Evolutionary conservation across 768 basidiomycete species (phyloP), one percentile per base, ranked within the genome.

Genomic region (button mushroom (Agaricus bisporus)): DNA sequence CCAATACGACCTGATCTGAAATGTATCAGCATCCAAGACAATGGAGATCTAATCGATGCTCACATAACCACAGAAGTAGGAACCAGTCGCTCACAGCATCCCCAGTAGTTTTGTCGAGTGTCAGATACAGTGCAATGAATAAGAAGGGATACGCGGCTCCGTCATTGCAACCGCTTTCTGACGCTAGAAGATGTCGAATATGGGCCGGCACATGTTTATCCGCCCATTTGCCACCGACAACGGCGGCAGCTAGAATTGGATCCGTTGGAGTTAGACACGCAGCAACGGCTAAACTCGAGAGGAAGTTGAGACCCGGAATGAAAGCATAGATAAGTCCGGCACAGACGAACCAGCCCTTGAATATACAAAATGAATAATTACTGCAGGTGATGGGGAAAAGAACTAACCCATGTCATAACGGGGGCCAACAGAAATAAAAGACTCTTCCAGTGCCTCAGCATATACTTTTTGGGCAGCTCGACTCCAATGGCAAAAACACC

Each of bases 401-500:
- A 51, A 77, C 86, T 26, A 57, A 90, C 89, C 85, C 85, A 91
- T 59, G 86, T 79, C 88, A 91, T 91, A 26, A 88, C 80, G 7
- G 89, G 88, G 20, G 79, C 79, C 18, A 98, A 75, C 2, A 99
- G 73, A 68, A 91, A 92, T 48, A 88, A 77, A 3, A 99, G 63
- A 59, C 91, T 92, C 63, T 79, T 85, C 93, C 94, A 97, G 63
- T 98, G 97, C n/a, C 82, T 79, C 18, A 76, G 73, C 80, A 98
- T 89, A 70, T 98, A 99, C 4, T 90, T 90, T 71, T 94, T 93
- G 20, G 97, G 97, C 65, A 98, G 75, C 65, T 99, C 97, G 20
- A 98, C 97, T 14, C 97, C 97, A 50, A 99, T 91, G 7, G 95
- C 95, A 66, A 99, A 99, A 0, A 99, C 95, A 17, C 93, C 93